phyloP scores from a whole-genome alignment of 129 eudicot species.

The sunflower (Helianthus annuus) region HanXRQr2.0-SUNRISE NC_035445.2:4706593-4707092 shows the following conservation, averaged over 20 bases:
- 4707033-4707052: too few species aligned
- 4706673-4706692: constrained; percentile 13
- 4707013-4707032: too few species aligned
- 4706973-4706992: too few species aligned
- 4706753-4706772: constrained; percentile 9
- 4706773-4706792: neutral
- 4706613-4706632: constrained; percentile 24
- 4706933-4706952: too few species aligned
- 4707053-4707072: too few species aligned
- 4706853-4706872: neutral
- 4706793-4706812: constrained; percentile 29
- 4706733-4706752: neutral
- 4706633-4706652: constrained; percentile 26
- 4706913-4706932: neutral
- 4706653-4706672: constrained; percentile 31
- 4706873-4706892: neutral
- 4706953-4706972: too few species aligned
- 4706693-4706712: constrained; percentile 16
- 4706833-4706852: constrained; percentile 17
- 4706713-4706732: constrained; percentile 2
- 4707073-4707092: too few species aligned
- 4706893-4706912: neutral
- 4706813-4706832: constrained; percentile 27
- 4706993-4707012: too few species aligned
- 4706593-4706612: neutral